Base-by-base conservation (phyloP, 2,329 filamentous ascomycete species). In the Talaromyces sp. region DNA sequence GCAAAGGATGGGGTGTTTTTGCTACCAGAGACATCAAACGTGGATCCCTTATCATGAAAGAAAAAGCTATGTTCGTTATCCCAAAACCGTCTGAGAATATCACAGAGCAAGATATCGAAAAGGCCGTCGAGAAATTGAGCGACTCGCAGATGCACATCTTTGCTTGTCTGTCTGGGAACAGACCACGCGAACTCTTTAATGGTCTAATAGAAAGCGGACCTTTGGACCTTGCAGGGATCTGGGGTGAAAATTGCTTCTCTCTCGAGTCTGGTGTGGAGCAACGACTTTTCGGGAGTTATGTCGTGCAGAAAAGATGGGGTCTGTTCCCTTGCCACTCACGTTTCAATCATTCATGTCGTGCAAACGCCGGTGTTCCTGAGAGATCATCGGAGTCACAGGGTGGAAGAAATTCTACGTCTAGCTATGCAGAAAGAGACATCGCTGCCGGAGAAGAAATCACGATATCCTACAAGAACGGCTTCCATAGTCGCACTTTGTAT, bases 1-100 rank as follows among this genome's bases (percentile, higher is more conserved):
- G 61, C 19, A 63, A 63, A 43, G 61, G 61, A 58, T 63, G 50
- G 61, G 61, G 61, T 39, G 50, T 31, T 25, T 63, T 59, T 31
- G 61, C 61, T 5, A 63, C 61, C 3, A 59, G 61, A 45, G 11
- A 31, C 9, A 63, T 63, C 4, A 25, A 63, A 22, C 61, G 19
- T 11, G 50, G 50, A 63, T 37, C 11, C 15, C 31, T 39, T 2
- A 63, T 49, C 57, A 60, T 56, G 52, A 17, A 39, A 25, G 33
- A 56, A 13, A 56, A 8, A 22, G 31, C 52, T 3, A 19, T 56
- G 52, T 56, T 56, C 33, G n/a, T 39, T 11, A 56, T 56, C 33
- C 11, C 25, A n/a, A 56, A 56, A 19, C 11, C 19, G 6, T 37
- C 31, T 35, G 50, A 8, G 17, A 35, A 8, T 9, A 35, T 56